These are phyloP conservation scores for Trichoderma gracile DNA, from an alignment of 2,329 filamentous ascomycete genomes.

Conservation along the genomic window DNA sequence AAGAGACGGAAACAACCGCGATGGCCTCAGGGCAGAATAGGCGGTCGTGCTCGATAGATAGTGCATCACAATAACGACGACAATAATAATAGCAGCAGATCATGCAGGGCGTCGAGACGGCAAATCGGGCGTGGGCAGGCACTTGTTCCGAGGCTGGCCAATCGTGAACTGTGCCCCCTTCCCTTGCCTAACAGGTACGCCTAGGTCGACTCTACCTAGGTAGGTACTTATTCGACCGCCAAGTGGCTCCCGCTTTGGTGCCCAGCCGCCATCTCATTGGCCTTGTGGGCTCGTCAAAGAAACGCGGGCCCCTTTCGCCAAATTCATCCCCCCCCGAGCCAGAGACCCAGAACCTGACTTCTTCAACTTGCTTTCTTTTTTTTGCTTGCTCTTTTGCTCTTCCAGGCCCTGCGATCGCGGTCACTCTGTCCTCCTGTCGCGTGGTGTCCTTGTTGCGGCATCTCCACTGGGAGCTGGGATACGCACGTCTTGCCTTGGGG, in stretches of 20 bases:
- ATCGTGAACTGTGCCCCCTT: too few species aligned
- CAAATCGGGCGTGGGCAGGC: too few species aligned
- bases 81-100: too few species aligned
- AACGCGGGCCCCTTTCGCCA: slow-evolving; percentile 17
- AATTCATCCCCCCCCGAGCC: slow-evolving; percentile 19
- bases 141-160: too few species aligned
- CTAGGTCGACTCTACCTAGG: too few species aligned
- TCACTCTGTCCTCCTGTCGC: slow-evolving; percentile 9
- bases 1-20: not conserved
- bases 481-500: not conserved
- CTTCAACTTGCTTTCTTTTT: slow-evolving; percentile 17
- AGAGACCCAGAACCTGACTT: slow-evolving; percentile 15
- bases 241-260: not conserved
- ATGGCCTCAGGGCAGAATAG: too few species aligned
- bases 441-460: slow-evolving; percentile 24
- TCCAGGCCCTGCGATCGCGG: slow-evolving; percentile 21
- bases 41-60: too few species aligned
- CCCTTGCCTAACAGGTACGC: too few species aligned
- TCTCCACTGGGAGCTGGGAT: slow-evolving; percentile 20
- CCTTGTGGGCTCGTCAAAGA: slow-evolving; percentile 16
- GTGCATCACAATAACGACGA: too few species aligned
- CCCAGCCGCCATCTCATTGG: slow-evolving; percentile 12
- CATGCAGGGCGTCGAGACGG: too few species aligned
- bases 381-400: not conserved
- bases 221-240: too few species aligned